Conservation (phyloP, 257 asterid species). For the Solanum microdontum region DNA sequence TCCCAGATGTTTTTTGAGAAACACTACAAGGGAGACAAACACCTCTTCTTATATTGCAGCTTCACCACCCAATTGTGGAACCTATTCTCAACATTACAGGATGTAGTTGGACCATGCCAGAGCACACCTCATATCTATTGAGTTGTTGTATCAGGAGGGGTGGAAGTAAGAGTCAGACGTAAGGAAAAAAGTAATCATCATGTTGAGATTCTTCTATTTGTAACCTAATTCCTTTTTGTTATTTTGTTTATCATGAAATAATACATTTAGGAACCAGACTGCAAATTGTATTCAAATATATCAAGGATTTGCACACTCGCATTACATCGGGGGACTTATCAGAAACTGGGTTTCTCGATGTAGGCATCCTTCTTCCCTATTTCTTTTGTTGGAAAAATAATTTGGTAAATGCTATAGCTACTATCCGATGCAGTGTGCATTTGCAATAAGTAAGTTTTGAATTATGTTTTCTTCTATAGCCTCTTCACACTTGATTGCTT, state of each 20-base stretch:
- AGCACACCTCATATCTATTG: not conserved
- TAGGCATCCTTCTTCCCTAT: not conserved
- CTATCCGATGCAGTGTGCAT: not conserved
- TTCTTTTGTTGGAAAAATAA: not conserved
- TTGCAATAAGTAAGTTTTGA: not conserved
- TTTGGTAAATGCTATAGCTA: not conserved
- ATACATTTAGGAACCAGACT: not conserved
- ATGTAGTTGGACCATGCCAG: not conserved
- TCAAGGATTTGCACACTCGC: not conserved
- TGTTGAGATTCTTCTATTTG: not conserved
- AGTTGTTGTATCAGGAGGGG: not conserved
- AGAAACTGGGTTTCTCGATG: not conserved
- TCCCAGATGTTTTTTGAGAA: not conserved
- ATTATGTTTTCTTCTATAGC: not conserved
- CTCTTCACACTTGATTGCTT: not conserved
- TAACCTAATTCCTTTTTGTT: not conserved
- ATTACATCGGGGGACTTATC: not conserved
- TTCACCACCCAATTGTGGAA: not conserved
- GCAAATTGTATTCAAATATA: not conserved
- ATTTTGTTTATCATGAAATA: not conserved
- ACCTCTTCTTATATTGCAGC: not conserved
- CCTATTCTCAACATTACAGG: not conserved
- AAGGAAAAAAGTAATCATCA: not conserved
- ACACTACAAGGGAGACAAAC: not conserved
- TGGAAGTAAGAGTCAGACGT: not conserved